Conservation (phyloP, 768 basidiomycete genomes). For the Phylloporus arenicola region DNA sequence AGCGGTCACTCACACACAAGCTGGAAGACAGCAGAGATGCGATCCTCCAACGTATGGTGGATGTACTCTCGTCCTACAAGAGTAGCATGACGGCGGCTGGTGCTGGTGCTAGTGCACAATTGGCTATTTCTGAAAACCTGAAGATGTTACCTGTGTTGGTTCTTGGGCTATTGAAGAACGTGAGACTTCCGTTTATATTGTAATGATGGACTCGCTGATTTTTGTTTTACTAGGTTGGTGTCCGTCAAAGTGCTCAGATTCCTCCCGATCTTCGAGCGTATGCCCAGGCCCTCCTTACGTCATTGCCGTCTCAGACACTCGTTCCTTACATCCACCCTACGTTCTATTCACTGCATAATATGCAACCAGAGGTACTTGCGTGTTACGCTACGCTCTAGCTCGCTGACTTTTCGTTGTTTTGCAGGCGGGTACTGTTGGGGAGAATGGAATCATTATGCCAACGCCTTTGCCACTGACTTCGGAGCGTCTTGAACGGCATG, state of each 20-base stretch:
- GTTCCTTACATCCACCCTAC: slow-evolving; percentile 92
- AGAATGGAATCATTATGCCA: slow-evolving; percentile 83
- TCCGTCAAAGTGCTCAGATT: slow-evolving; percentile 94
- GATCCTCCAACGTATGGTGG: slow-evolving; percentile 77
- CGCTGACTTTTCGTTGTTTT: slow-evolving; percentile 4
- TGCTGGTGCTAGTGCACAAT: slow-evolving; percentile 87
- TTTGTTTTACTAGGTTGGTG: slow-evolving; percentile 59
- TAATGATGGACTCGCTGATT: not conserved
- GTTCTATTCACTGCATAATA: slow-evolving; percentile 95
- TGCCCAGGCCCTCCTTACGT: slow-evolving; percentile 86
- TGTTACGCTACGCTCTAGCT: not conserved
- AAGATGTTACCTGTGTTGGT: slow-evolving; percentile 90
- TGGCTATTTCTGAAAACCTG: slow-evolving; percentile 89
- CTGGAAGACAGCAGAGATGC: slow-evolving; percentile 86
- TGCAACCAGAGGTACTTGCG: slow-evolving; percentile 76
- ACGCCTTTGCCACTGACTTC: slow-evolving; percentile 85
- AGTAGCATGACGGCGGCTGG: slow-evolving; percentile 93
- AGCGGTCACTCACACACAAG: slow-evolving; percentile 77
- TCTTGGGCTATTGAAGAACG: slow-evolving; percentile 92
- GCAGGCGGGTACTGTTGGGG: slow-evolving; percentile 87
- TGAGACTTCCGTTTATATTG: slow-evolving; percentile 33
- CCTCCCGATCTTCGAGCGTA: slow-evolving; percentile 95
- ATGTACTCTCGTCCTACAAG: slow-evolving; percentile 86
- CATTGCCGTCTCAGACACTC: slow-evolving; percentile 84
- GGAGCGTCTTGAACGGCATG: slow-evolving; percentile 93